Conservation (phyloP, 768 basidiomycete genomes). For the Pleurotus platypus region DNA sequence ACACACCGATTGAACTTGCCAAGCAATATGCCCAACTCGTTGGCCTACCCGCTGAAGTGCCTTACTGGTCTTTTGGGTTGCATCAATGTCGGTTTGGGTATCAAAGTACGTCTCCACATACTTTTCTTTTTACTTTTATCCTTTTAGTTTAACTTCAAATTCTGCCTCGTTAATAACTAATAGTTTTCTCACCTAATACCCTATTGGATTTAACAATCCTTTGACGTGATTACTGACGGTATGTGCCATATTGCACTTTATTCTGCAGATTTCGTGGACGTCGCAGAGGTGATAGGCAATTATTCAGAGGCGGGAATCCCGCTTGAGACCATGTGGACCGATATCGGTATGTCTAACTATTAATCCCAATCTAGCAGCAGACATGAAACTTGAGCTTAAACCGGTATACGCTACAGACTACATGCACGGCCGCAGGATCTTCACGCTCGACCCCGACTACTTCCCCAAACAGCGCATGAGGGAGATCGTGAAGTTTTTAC, state of each 20-base stretch:
- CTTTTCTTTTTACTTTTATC: too few species aligned
- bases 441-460: slow-evolving; percentile 66
- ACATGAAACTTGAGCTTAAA: background rate
- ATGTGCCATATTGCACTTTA: background rate
- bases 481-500: slow-evolving; percentile 63
- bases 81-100: slow-evolving; percentile 77
- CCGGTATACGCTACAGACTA: slow-evolving; percentile 41
- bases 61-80: slow-evolving; percentile 71
- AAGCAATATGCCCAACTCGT: slow-evolving; percentile 68
- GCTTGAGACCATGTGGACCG: slow-evolving; percentile 78
- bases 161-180: background rate
- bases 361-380: background rate
- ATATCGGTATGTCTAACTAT: slow-evolving; percentile 46
- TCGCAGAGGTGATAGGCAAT: slow-evolving; percentile 57
- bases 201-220: background rate
- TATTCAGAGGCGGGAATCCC: slow-evolving; percentile 62
- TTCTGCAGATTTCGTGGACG: slow-evolving; percentile 52
- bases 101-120: slow-evolving; percentile 32
- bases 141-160: background rate
- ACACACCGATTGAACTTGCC: slow-evolving; percentile 46
- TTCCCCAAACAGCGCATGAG: slow-evolving; percentile 62
- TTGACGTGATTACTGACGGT: background rate
- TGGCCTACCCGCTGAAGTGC: slow-evolving; percentile 67
- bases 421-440: slow-evolving; percentile 64
- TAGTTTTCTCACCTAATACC: background rate